Base-by-base conservation (phyloP, 2,329 filamentous ascomycete genomes). In the Penicillium sp. region DNA sequence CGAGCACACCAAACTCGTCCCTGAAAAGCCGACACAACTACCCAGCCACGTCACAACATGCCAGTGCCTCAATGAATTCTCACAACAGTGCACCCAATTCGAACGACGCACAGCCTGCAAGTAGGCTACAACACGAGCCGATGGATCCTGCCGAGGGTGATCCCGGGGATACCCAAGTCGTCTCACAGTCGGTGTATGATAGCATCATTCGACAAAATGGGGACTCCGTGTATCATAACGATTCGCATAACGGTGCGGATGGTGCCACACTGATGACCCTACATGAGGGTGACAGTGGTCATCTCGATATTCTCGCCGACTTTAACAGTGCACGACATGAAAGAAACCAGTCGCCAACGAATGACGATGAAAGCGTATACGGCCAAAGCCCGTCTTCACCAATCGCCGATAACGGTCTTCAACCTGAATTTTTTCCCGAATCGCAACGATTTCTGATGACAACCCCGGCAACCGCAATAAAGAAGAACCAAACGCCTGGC, bases 271-370 rank as follows among this genome's bases (percentile, higher is more conserved):
- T 76, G 29, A 62, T 62, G 54, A 77, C 75, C 2, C 55, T 75
- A 13, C 61, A 71, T 28, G 74, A 77, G 56, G 76, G 74, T 1
- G 76, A 78, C 49, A 71, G 69, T 50, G 76, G 75, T 3, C 75
- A 78, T 65, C 65, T 79, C 43, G 72, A 79, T 55, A 56, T 79
- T 14, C 58, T 77, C 21, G 70, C 73, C 10, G 73, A 69, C 33
- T 71, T 78, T 36, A 71, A 71, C 13, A 62, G 64, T 24, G 58
- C 62, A 19, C 66, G 61, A 37, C 55, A 58, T 7, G 60, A 59
- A 36, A 44, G 48, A 26, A 59, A 58, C 14, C 60, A 65, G 36
- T 62, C 59, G 83, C 57, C 91, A 83, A 51, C 91, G 76, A 24
- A 67, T 53, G 69, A 74, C 46, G 72, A 75, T n/a, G 67, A 68